These are phyloP conservation scores for Venustampulla echinocandica DNA, from an alignment of 495 filamentous ascomycete genomes.

Conservation along the genomic window DNA sequence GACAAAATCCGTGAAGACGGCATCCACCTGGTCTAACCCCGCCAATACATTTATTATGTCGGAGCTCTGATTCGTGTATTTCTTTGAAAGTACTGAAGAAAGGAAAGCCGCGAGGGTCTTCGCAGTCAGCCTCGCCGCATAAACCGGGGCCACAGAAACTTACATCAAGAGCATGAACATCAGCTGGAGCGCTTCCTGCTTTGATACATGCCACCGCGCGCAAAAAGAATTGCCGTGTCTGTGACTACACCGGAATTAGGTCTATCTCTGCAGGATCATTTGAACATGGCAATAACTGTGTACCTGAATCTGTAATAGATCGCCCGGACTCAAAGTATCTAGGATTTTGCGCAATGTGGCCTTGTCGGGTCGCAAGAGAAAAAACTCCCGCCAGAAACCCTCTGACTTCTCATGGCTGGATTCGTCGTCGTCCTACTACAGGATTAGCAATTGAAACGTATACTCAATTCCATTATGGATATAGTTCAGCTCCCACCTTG, in stretches of 20 bases:
- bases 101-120: constrained; percentile 90
- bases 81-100: constrained; percentile 69
- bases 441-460: constrained; percentile 6
- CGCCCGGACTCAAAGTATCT: constrained; percentile 57
- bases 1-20: constrained; percentile 82
- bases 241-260: constrained; percentile 36
- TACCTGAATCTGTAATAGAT: constrained; percentile 67
- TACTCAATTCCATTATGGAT: neutral
- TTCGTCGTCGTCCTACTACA: constrained; percentile 41
- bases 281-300: constrained; percentile 3
- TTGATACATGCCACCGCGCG: constrained; percentile 63
- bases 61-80: constrained; percentile 90
- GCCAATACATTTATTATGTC: constrained; percentile 87
- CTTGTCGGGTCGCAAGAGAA: constrained; percentile 73
- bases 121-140: constrained; percentile 3
- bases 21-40: constrained; percentile 79
- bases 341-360: constrained; percentile 57
- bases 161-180: constrained; percentile 85
- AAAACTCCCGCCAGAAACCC: constrained; percentile 96
- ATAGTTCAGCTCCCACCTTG: constrained; percentile 46
- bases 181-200: constrained; percentile 48
- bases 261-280: neutral
- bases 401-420: constrained; percentile 57
- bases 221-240: constrained; percentile 71
- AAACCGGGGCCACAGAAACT: constrained; percentile 26